Conservation (phyloP, 2,329 filamentous ascomycete genomes). For the Fusarium tupiense region DNA sequence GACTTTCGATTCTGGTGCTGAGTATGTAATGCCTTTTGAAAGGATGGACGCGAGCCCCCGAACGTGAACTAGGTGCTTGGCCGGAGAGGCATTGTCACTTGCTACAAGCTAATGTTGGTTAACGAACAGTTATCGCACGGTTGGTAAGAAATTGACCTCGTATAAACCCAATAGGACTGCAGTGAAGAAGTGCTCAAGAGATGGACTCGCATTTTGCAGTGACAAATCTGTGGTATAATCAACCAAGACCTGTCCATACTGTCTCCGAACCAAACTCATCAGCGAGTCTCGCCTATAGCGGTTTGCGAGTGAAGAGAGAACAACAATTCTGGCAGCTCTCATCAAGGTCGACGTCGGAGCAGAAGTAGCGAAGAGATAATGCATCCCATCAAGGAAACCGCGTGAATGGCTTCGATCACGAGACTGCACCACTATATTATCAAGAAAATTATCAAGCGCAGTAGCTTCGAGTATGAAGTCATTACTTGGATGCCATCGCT, state of each 20-base stretch:
- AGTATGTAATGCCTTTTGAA: neutral
- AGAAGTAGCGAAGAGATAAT: neutral
- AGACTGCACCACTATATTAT: neutral
- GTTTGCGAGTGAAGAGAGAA: constrained; percentile 5
- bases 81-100: neutral
- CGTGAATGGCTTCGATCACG: neutral
- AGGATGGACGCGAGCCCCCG: neutral
- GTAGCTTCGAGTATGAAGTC: neutral
- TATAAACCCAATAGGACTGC: neutral
- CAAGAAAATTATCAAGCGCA: neutral
- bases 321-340: constrained; percentile 3
- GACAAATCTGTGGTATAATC: neutral
- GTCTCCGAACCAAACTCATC: neutral
- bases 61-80: neutral
- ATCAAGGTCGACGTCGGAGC: neutral
- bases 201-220: neutral
- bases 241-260: constrained; percentile 1
- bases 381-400: constrained; percentile 13
- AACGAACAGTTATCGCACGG: fast-evolving
- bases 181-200: constrained; percentile 7
- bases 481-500: neutral
- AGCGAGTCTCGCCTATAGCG: neutral
- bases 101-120: neutral
- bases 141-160: neutral
- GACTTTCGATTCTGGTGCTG: neutral